Percentiles rank a stretch among this genome's conserved stretches.
These are phyloP conservation scores for Carallia brachiata DNA, from an alignment of 345 rosid genomes.

Conservation along the genomic window DNA sequence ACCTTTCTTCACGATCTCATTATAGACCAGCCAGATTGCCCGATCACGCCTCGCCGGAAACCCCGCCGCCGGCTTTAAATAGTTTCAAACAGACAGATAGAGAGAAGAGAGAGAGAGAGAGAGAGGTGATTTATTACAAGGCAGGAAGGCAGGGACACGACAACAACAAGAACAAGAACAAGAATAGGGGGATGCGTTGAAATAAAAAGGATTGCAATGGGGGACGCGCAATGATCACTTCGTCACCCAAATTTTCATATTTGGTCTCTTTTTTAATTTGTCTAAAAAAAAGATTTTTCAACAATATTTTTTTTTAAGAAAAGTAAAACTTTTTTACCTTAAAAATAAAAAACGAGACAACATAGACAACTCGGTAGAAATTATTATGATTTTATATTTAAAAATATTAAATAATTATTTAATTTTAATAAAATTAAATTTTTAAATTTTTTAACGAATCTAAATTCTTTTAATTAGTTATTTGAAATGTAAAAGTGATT, in stretches of 20 bases:
- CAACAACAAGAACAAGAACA: not conserved
- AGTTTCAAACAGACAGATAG: not conserved
- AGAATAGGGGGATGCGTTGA: not conserved
- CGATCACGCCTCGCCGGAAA: slow-evolving; percentile 7
- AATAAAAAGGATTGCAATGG: not conserved
- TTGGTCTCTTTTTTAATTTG: not conserved
- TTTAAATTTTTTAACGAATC: too few relatives aligned
- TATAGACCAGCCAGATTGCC: slow-evolving; percentile 5
- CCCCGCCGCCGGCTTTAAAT: slow-evolving; percentile 18
- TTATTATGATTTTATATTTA: too few relatives aligned
- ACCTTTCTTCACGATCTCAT: slow-evolving; percentile 3
- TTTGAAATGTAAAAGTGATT: too few relatives aligned
- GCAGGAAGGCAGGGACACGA: not conserved
- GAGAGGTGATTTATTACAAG: not conserved
- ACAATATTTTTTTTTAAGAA: too few relatives aligned
- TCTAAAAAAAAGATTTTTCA: not conserved
- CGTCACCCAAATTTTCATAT: not conserved
- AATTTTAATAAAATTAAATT: too few relatives aligned
- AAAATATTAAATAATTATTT: too few relatives aligned
- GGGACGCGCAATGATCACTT: slow-evolving; percentile 22
- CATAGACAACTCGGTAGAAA: too few relatives aligned
- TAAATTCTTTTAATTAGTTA: too few relatives aligned
- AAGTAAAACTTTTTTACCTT: too few relatives aligned
- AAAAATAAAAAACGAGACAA: too few relatives aligned
- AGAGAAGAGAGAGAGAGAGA: not conserved